Evolutionary conservation across 345 rosid genomes (phyloP), one percentile per base, ranked within the genome.

Genomic region (Rhodamnia argentea): DNA sequence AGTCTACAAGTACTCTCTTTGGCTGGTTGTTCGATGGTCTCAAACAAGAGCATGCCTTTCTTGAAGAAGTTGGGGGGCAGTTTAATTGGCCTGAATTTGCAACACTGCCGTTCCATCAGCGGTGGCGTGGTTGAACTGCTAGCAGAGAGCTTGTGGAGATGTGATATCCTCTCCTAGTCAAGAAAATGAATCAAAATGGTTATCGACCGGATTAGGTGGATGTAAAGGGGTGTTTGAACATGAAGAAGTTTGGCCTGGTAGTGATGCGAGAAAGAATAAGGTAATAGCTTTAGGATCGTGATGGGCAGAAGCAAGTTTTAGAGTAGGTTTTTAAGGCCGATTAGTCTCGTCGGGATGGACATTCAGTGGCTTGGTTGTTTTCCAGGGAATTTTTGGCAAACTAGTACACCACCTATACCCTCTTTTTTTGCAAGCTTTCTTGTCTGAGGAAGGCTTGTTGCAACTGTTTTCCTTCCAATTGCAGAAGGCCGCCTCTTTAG

Each of bases 101-200:
- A 92, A 85, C 93, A 89, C 87, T 95, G 98, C 92, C 91, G 92
- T 85, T 91, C 90, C 50, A 90, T 95, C 86, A 93, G 93, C 90
- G 85, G 90, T 85, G n/a, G 89, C 87, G 60, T 89, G 7, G 87
- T 91, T 12, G 92, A 91, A 56, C 70, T 83, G 44, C 95, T 95
- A 15, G 89, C 92, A 44, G 94, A 90, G 84, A 91, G 86, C 51
- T 82, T 94, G 40, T 94, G 98, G 96, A 91, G 94, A 86, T 94
- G 98, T 27, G 96, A 94, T 87, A 92, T 94, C 86, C 95, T 95
- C 83, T 92, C 86, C 84, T 94, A 82, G 91, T 76, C 51, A 50
- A 10, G 44, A 5, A 37, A 54, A 53, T 81, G 47, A 75, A 27
- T 57, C 60, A 57, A 57, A 23, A 57, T 37, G 47, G 47, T 37